These are phyloP conservation scores for Paecilomyces formosus DNA, from an alignment of 2,329 filamentous ascomycete species.

Conservation along the genomic window DNA sequence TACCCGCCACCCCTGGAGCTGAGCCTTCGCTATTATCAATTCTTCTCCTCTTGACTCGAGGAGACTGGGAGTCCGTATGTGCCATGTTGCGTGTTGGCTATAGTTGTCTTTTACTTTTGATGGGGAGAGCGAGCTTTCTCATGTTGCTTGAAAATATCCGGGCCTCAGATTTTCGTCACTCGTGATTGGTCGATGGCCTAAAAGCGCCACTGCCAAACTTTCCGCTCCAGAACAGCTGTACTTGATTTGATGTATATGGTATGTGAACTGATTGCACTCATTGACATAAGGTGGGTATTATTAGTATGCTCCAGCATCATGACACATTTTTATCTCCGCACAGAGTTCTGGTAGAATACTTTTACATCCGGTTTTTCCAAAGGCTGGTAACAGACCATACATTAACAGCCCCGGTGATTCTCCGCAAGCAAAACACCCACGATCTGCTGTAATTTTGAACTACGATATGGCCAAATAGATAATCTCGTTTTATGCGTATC, in stretches of 20 bases:
- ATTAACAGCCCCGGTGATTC: neutral
- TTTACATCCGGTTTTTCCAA: too few species aligned
- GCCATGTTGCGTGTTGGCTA: slow-evolving; percentile 18
- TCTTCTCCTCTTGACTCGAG: slow-evolving; percentile 33
- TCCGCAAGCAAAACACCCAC: too few species aligned
- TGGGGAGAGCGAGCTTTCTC: neutral
- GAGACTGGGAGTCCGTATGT: slow-evolving; percentile 23
- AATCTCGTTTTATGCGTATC: too few species aligned
- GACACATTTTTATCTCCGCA: too few species aligned
- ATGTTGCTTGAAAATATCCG: neutral
- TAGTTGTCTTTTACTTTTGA: neutral
- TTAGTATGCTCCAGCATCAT: neutral
- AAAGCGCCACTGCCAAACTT: neutral
- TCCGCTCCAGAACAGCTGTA: neutral
- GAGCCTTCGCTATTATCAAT: slow-evolving; percentile 19
- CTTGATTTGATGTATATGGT: neutral
- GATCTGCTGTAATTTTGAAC: too few species aligned
- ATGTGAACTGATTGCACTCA: neutral
- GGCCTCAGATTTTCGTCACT: slow-evolving; percentile 1
- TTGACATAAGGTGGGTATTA: neutral
- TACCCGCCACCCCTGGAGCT: slow-evolving; percentile 2
- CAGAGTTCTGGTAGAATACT: too few species aligned
- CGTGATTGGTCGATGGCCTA: slow-evolving; percentile 1
- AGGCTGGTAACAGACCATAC: too few species aligned
- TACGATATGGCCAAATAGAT: too few species aligned